A percentile compares a stretch with the other conserved stretches of the same genome.
These are phyloP conservation scores for Nothophoma quercina DNA, from an alignment of 2,329 filamentous ascomycete genomes.

Conservation along the genomic window DNA sequence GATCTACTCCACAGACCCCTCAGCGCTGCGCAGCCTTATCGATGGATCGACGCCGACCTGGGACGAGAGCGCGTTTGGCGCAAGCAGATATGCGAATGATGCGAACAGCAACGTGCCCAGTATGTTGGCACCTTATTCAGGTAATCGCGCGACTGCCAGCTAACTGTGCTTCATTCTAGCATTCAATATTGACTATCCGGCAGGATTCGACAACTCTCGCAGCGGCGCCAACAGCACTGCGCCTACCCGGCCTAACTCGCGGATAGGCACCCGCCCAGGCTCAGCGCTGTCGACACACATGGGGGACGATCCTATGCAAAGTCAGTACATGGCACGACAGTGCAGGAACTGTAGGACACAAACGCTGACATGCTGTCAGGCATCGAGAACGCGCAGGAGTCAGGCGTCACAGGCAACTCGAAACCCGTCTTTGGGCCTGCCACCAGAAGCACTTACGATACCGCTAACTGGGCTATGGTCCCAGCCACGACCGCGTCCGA, in stretches of 20 bases:
- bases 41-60: slow-evolving; percentile 35
- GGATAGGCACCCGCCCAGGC: slow-evolving; percentile 39
- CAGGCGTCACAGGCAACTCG: slow-evolving; percentile 57
- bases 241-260: slow-evolving; percentile 47
- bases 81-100: slow-evolving; percentile 42
- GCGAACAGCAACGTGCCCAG: slow-evolving; percentile 32
- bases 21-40: slow-evolving; percentile 29
- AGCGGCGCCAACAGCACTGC: slow-evolving; percentile 44
- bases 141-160: slow-evolving; percentile 8
- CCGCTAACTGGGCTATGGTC: slow-evolving; percentile 64
- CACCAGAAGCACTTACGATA: slow-evolving; percentile 62
- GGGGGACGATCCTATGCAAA: slow-evolving; percentile 44
- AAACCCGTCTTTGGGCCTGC: slow-evolving; percentile 62
- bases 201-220: slow-evolving; percentile 40
- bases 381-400: slow-evolving; percentile 58
- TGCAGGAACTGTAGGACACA: background rate
- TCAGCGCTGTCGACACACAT: slow-evolving; percentile 40
- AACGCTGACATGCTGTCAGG: slow-evolving; percentile 35
- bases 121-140: slow-evolving; percentile 24
- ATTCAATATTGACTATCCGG: slow-evolving; percentile 46
- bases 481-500: slow-evolving; percentile 56
- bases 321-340: slow-evolving; percentile 31
- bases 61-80: slow-evolving; percentile 41
- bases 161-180: slow-evolving; percentile 32
- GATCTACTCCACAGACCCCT: slow-evolving; percentile 28